A percentile compares a stretch with the other conserved stretches of the same genome.
phyloP scores from a whole-genome alignment of 2,329 filamentous ascomycete genomes.

The Penicillium sp. region DNA sequence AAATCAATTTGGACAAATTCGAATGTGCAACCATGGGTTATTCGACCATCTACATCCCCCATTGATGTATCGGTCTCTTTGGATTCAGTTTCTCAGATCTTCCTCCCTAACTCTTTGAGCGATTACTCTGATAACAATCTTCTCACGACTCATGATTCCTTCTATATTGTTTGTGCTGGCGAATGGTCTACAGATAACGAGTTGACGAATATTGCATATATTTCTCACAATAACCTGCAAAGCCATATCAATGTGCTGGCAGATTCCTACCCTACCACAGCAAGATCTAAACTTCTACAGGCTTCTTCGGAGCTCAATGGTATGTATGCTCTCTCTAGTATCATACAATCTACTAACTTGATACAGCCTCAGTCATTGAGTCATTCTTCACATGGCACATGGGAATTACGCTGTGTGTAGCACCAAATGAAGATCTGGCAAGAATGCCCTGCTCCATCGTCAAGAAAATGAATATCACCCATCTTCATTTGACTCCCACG shows the following conservation, averaged over 20 bases:
- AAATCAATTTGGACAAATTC: constrained; percentile 64
- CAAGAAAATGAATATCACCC: constrained; percentile 65
- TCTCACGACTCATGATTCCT: constrained; percentile 23
- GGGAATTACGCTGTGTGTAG: constrained; percentile 77
- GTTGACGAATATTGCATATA: constrained; percentile 68
- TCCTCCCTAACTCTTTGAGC: constrained; percentile 12
- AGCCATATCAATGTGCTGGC: constrained; percentile 72
- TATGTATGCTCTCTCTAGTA: constrained; percentile 18
- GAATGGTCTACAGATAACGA: constrained; percentile 64
- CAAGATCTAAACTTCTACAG: constrained; percentile 68
- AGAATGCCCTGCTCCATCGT: constrained; percentile 70
- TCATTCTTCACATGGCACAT: constrained; percentile 82
- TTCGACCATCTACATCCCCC: constrained; percentile 12
- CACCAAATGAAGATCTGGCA: constrained; percentile 72
- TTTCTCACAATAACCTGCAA: constrained; percentile 73
- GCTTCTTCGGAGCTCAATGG: constrained; percentile 79
- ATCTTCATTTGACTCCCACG: constrained; percentile 83
- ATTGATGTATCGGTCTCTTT: constrained; percentile 1
- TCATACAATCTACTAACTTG: constrained; percentile 13
- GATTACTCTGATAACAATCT: constrained; percentile 14
- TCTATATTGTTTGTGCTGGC: constrained; percentile 70
- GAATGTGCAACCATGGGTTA: constrained; percentile 51
- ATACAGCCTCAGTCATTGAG: constrained; percentile 76
- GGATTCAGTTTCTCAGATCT: constrained; percentile 15
- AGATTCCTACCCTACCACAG: constrained; percentile 62